Percentiles rank a stretch among this genome's conserved stretches.
Evolutionary conservation across 192 early-diverging fungal genomes (phyloP).

Genomic region (Gigaspora rosea): DNA sequence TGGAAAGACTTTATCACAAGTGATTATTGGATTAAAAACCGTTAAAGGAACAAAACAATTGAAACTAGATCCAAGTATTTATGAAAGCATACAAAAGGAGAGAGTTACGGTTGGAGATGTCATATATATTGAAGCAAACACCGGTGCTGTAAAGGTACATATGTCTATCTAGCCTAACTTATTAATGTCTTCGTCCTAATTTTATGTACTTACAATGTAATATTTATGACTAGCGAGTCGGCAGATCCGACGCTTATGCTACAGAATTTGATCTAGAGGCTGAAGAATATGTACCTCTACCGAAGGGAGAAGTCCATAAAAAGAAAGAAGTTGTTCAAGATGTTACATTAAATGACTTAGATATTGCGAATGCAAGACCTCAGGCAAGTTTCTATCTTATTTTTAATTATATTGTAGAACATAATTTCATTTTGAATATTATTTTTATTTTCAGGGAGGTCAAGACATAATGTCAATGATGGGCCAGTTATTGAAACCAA

Average conservation of each 20-base stretch:
- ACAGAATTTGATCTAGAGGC: slow-evolving; percentile 99
- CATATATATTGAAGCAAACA: slow-evolving; percentile 97
- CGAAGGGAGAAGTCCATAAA: slow-evolving; percentile 99
- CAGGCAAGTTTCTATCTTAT: slow-evolving; percentile 49
- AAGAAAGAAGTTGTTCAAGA: slow-evolving; percentile 99
- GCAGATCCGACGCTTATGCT: slow-evolving; percentile 96
- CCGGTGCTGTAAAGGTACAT: slow-evolving; percentile 90
- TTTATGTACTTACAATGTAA: neutral
- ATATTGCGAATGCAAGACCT: slow-evolving; percentile 93
- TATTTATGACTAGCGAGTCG: slow-evolving; percentile 68
- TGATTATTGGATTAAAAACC: slow-evolving; percentile 95
- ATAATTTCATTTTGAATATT: neutral
- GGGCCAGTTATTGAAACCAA: slow-evolving; percentile 97
- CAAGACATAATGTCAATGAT: slow-evolving; percentile 99
- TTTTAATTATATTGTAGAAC: neutral
- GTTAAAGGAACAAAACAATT: slow-evolving; percentile 98
- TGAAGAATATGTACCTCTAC: slow-evolving; percentile 96
- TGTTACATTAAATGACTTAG: slow-evolving; percentile 96
- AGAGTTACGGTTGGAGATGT: slow-evolving; percentile 96
- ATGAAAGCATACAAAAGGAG: slow-evolving; percentile 96
- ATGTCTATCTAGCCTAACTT: neutral
- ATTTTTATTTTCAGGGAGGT: slow-evolving; percentile 63
- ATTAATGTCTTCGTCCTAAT: neutral
- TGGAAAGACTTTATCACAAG: slow-evolving; percentile 94
- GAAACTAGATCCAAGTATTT: slow-evolving; percentile 95